These are phyloP conservation scores for Nicotiana obtusifolia DNA, from an alignment of 257 asterid genomes.

Conservation along the genomic window DNA sequence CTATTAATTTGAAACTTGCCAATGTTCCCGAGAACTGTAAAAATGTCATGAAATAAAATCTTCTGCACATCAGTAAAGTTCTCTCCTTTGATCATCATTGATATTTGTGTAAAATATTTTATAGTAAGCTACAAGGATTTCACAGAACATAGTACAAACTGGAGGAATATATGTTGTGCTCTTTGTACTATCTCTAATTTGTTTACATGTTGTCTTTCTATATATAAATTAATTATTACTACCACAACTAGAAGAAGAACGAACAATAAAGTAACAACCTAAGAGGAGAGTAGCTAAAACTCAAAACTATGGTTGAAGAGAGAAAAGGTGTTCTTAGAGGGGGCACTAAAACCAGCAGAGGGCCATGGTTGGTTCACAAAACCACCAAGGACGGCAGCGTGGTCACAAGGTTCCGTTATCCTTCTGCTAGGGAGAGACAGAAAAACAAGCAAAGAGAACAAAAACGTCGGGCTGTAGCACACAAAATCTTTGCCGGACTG, in stretches of 20 bases:
- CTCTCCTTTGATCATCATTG: no score
- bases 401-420: slow-evolving; percentile 46
- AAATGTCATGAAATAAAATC: not conserved
- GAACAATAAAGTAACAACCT: not conserved
- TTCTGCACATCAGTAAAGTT: no score
- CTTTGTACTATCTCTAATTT: not conserved
- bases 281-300: not conserved
- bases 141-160: slow-evolving; percentile 20
- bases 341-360: slow-evolving; percentile 56
- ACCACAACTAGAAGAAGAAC: not conserved
- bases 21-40: no score
- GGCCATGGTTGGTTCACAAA: slow-evolving; percentile 71
- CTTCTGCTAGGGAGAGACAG: slow-evolving; percentile 55
- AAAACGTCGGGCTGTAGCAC: slow-evolving; percentile 44
- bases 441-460: slow-evolving; percentile 64
- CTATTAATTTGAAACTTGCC: not conserved
- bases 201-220: not conserved
- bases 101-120: no score
- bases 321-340: slow-evolving; percentile 32
- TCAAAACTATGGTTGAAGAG: slow-evolving; percentile 15
- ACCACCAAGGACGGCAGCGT: slow-evolving; percentile 40
- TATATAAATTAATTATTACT: not conserved
- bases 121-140: not conserved
- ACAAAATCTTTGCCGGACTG: slow-evolving; percentile 57
- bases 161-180: not conserved